Conservation (phyloP, 2,329 filamentous ascomycete genomes). For the Sarocladium strictum region DNA sequence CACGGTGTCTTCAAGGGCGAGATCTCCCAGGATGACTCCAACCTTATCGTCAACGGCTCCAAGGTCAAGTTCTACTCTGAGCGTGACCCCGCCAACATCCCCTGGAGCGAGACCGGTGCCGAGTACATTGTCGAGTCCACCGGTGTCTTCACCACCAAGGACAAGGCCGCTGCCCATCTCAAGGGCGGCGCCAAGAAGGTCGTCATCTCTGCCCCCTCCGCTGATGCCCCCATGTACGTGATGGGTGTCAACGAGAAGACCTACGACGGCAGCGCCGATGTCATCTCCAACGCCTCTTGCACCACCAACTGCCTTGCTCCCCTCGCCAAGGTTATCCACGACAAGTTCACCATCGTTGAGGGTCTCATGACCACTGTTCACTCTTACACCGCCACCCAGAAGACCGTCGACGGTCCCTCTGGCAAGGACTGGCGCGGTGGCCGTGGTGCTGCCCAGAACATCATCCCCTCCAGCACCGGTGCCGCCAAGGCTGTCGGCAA, state of each 20-base stretch:
- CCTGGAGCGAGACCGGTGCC: slow-evolving; percentile 81
- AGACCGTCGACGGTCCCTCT: slow-evolving; percentile 97
- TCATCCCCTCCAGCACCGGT: slow-evolving; percentile 98
- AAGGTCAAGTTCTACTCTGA: slow-evolving; percentile 90
- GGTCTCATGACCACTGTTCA: slow-evolving; percentile 99
- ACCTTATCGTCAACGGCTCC: slow-evolving; percentile 90
- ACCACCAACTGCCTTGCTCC: slow-evolving; percentile 99
- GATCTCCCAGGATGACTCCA: slow-evolving; percentile 63
- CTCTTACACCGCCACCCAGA: slow-evolving; percentile 99
- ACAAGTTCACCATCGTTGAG: slow-evolving; percentile 96
- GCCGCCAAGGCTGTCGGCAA: slow-evolving; percentile 99
- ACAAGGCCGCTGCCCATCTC: slow-evolving; percentile 92
- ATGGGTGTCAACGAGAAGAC: slow-evolving; percentile 97
- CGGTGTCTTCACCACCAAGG: slow-evolving; percentile 97
- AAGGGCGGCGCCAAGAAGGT: slow-evolving; percentile 98
- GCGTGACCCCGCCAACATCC: slow-evolving; percentile 83
- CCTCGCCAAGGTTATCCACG: slow-evolving; percentile 98
- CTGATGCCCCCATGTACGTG: slow-evolving; percentile 99
- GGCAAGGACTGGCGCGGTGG: slow-evolving; percentile 99
- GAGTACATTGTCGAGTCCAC: slow-evolving; percentile 97
- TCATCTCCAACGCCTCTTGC: slow-evolving; percentile 99
- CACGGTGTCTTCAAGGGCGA: slow-evolving; percentile 96
- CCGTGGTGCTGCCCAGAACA: slow-evolving; percentile 98
- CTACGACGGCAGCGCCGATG: slow-evolving; percentile 84
- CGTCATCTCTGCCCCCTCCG: slow-evolving; percentile 84